Evolutionary conservation across 768 basidiomycete genomes (phyloP), one percentile per base, ranked within the genome.

Genomic region (Pholiota microspora): DNA sequence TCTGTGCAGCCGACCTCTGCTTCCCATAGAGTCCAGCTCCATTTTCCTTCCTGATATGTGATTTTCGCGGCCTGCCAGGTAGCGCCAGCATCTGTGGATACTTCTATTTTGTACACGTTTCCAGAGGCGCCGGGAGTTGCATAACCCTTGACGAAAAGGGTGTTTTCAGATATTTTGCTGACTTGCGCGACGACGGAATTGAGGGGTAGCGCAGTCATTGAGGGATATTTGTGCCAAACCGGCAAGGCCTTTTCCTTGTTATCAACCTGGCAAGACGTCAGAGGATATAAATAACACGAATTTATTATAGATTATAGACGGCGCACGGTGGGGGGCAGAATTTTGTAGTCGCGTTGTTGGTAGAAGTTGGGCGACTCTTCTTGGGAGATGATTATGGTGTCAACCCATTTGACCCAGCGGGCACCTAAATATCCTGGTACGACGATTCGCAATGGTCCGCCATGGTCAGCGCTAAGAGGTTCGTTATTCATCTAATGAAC

Each of bases 11-110:
- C 65, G 12, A 89, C 10, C 45, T 74, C 70, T 2, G 64, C 73
- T 62, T 86, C 82, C 88, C 88, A 89, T 18, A 88, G 64, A 4
- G 83, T 79, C 88, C 88, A 90, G 61, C 87, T 87, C 86, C 86
- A 89, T 57, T 65, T 77, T 3, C 86, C 85, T 31, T 79, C 70
- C 51, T 81, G 82, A 57, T 87, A 86, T 1, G 74, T 80, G 54
- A 86, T 79, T 27, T 67, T 67, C 16, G 81, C 78, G 8, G 67
- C 62, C 24, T 67, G 62, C 84, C 86, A 87, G 7, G 77, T 74
- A 42, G 62, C 56, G 1, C 84, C 85, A 2, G 68, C 71, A 61
- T 88, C 80, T 15, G 73, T 61, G 35, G 80, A 79, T 12, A 86
- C 66, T 25, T 86, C 80, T 13, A 86, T 75, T 1, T 63, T 57